Base-by-base conservation (phyloP, 1,139 yeast species). In the Nakaseomyces nivariensis region DNA sequence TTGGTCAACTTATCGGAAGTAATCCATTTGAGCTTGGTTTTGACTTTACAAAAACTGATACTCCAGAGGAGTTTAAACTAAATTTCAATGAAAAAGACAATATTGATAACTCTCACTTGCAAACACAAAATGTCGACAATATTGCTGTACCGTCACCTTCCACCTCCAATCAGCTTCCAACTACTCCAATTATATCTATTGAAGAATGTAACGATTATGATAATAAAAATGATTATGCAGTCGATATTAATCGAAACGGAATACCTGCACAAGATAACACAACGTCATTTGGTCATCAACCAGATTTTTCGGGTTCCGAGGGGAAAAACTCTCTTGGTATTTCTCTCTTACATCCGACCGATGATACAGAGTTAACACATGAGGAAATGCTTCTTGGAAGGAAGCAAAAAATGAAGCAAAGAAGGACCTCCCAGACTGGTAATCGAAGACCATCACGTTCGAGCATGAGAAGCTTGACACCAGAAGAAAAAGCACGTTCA, bases 401-500 rank as follows among this genome's bases (percentile, higher is more conserved):
- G 46, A 62, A 47, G 13, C 31, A 13, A 13, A 40, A 41, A 37
- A 27, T 43, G 25, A 43, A 32, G n/a, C 40, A 57, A 44, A 53
- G 60, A 51, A 51, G 57, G 32, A 50, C 59, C 5, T 52, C 53
- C 3, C 51, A 58, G 52, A 31, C 32, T 22, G 29, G 41, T 31
- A 51, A 56, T 5, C 45, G 58, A 2, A 52, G 54, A 7, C 59
- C 67, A 10, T 49, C 58, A 6, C 52, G 58, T 4, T 47, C 57
- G 9, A 55, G 48, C 32, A 32, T 42, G 7, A 48, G 58, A 25
- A 54, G 61, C 37, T 38, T 58, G 43, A 58, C 65, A 9, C 63
- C 63, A 13, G 66, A 63, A 41, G 66, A 64, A 43, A 61, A 64
- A 41, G 67, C 68, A 5, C 56, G 70, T n/a, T 65, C 71, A 1